Conservation (phyloP, 306 rosid genomes). For the Gynostemma pentaphyllum region DNA sequence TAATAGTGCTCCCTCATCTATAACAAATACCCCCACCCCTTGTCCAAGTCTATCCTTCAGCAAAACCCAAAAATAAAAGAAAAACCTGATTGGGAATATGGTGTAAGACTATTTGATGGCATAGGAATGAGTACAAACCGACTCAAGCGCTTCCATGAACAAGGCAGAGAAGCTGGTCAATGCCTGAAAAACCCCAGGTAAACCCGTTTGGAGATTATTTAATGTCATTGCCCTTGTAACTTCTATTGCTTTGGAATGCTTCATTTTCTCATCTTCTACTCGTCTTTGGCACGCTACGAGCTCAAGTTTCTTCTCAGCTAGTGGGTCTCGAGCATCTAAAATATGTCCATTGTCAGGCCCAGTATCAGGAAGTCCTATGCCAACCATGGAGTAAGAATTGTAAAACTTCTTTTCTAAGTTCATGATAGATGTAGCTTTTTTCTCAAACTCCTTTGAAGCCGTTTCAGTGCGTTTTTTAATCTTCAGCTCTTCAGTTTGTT, state of each 20-base stretch:
- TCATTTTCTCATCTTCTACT: conserved; percentile 82
- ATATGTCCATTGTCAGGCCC: conserved; percentile 54
- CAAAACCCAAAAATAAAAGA: background rate
- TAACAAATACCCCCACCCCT: background rate
- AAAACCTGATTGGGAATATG: background rate
- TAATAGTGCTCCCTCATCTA: conserved; percentile 1
- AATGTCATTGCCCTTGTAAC: conserved; percentile 93
- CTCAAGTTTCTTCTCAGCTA: conserved; percentile 76
- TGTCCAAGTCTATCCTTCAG: background rate
- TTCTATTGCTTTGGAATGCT: conserved; percentile 77
- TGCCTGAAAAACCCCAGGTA: conserved; percentile 95
- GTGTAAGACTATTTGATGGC: conserved; percentile 39
- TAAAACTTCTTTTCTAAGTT: conserved; percentile 80
- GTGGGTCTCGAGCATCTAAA: conserved; percentile 86
- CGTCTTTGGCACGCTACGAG: conserved; percentile 78
- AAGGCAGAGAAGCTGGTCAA: conserved; percentile 79
- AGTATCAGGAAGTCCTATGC: conserved; percentile 75
- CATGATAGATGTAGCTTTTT: conserved; percentile 68
- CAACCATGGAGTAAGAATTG: conserved; percentile 88
- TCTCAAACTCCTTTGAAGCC: conserved; percentile 84
- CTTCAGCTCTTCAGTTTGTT: conserved; percentile 82
- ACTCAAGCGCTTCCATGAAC: conserved; percentile 64
- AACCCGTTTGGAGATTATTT: conserved; percentile 85
- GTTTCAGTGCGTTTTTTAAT: conserved; percentile 62
- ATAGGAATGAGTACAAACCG: conserved; percentile 74